These are phyloP conservation scores for Ceratocystis variospora DNA, from an alignment of 2,329 filamentous ascomycete genomes.

Conservation along the genomic window DNA sequence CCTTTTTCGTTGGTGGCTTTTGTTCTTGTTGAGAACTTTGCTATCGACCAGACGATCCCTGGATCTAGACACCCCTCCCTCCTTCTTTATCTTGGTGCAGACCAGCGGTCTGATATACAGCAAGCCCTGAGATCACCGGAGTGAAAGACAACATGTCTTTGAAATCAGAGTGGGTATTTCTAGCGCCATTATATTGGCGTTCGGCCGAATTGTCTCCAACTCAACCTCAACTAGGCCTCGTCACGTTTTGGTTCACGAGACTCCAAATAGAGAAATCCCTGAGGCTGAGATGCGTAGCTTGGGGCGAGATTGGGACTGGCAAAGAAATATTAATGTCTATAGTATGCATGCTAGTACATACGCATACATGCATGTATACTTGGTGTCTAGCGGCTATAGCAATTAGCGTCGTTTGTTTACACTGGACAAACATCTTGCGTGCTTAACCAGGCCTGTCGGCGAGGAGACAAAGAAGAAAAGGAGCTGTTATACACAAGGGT, in stretches of 20 bases:
- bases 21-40: neutral
- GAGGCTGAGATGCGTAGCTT: neutral
- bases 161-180: neutral
- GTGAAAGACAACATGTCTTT: neutral
- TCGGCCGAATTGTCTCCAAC: conserved; percentile 2
- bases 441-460: neutral
- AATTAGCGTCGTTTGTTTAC: neutral
- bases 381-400: neutral
- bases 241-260: neutral
- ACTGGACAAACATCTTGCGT: neutral
- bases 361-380: too few species aligned
- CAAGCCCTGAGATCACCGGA: neutral
- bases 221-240: neutral
- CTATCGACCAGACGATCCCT: neutral
- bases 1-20: neutral
- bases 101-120: conserved; percentile 2
- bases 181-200: neutral
- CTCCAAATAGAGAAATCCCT: neutral
- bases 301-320: neutral
- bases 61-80: neutral
- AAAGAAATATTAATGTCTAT: neutral
- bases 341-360: neutral
- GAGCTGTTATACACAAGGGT: neutral
- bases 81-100: neutral
- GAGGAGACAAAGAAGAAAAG: neutral